Percentiles rank a stretch among this genome's conserved stretches.
Conservation (phyloP, 139 green algal genomes). For the Chlamydomonas eustigma region DNA sequence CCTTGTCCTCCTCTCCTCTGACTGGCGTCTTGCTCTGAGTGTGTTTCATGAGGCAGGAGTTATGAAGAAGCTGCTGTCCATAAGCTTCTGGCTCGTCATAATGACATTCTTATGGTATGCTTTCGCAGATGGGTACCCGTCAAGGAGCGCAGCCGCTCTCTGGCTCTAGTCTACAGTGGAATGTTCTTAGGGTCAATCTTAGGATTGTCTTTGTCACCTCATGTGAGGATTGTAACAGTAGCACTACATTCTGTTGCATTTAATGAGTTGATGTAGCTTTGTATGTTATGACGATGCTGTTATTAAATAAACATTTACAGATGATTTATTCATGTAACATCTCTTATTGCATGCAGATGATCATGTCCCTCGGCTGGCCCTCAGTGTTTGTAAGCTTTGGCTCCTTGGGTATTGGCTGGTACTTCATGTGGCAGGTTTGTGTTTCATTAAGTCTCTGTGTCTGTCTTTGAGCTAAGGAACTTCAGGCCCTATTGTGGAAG, state of each 20-base stretch:
- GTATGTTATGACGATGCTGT: too few relatives aligned
- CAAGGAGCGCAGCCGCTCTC: slow-evolving; percentile 77
- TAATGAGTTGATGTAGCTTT: too few relatives aligned
- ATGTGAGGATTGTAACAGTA: neutral
- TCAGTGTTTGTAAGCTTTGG: slow-evolving; percentile 91
- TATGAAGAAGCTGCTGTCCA: too few relatives aligned
- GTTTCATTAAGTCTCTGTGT: too few relatives aligned
- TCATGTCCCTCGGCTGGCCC: slow-evolving; percentile 76
- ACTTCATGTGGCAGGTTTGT: slow-evolving; percentile 51
- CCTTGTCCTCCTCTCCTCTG: too few relatives aligned
- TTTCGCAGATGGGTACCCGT: slow-evolving; percentile 1
- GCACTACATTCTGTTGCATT: too few relatives aligned
- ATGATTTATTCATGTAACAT: neutral
- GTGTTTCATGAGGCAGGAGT: neutral
- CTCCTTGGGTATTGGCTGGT: slow-evolving; percentile 72
- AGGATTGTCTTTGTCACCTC: slow-evolving; percentile 53
- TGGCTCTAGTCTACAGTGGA: slow-evolving; percentile 92
- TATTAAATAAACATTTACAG: too few relatives aligned
- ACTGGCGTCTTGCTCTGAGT: neutral
- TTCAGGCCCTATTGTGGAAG: too few relatives aligned
- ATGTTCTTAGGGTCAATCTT: slow-evolving; percentile 93
- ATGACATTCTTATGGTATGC: too few relatives aligned
- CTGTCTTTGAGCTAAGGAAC: too few relatives aligned
- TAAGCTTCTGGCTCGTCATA: too few relatives aligned
- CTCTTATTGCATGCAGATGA: slow-evolving; percentile 49